A percentile compares a stretch with the other conserved stretches of the same genome.
phyloP scores from a whole-genome alignment of 2,329 filamentous ascomycete genomes.

The Lizonia empirigonia region DNA sequence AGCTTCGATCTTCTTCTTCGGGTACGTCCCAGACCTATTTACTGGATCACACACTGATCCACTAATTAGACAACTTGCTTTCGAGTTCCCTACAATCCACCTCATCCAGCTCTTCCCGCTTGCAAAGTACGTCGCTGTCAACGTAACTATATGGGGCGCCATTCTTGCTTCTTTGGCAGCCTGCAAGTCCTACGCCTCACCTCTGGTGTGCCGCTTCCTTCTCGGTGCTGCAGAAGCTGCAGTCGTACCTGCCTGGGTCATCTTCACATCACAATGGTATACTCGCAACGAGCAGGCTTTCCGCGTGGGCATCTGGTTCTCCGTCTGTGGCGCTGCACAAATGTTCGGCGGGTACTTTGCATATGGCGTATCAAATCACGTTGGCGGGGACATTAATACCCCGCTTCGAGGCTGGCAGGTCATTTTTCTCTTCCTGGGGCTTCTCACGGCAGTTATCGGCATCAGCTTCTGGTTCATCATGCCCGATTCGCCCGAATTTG shows the following conservation, averaged over 20 bases:
- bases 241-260: constrained; percentile 28
- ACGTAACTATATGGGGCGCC: constrained; percentile 25
- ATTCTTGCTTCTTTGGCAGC: constrained; percentile 30
- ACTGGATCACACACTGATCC: constrained; percentile 26
- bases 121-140: constrained; percentile 38
- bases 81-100: constrained; percentile 3
- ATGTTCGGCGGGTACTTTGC: constrained; percentile 41
- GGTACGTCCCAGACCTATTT: constrained; percentile 23
- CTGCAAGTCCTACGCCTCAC: constrained; percentile 26
- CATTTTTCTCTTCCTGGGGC: constrained; percentile 43
- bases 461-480: constrained; percentile 51
- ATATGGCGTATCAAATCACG: constrained; percentile 52
- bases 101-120: constrained; percentile 15
- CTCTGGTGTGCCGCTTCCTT: constrained; percentile 27
- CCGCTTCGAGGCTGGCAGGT: constrained; percentile 48
- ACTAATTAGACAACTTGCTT: constrained; percentile 31
- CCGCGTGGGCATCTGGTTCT: constrained; percentile 32
- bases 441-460: constrained; percentile 52
- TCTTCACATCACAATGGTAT: constrained; percentile 26
- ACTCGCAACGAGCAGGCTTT: constrained; percentile 23
- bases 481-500: constrained; percentile 43
- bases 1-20: constrained; percentile 63
- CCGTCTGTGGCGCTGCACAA: constrained; percentile 28
- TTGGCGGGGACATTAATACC: constrained; percentile 53
- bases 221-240: constrained; percentile 31